Percentiles rank a stretch among this genome's conserved stretches.
Conservation (phyloP, 306 rosid genomes). For the Mimosa pudica region DNA sequence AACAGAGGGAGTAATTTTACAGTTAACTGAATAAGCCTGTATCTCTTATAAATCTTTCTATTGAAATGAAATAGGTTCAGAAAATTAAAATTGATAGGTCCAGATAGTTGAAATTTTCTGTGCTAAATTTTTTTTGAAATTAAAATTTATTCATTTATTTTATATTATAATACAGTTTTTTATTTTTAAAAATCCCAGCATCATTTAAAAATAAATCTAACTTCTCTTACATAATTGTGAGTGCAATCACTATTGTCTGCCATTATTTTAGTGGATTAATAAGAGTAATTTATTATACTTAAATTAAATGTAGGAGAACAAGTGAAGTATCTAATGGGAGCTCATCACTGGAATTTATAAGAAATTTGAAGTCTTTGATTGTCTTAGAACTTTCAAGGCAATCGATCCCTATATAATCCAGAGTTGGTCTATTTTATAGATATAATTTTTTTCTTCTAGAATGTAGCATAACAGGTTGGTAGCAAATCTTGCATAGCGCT, state of each 20-base stretch:
- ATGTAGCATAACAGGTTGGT: constrained; percentile 26
- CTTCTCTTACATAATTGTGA: constrained; percentile 67
- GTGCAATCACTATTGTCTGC: constrained; percentile 35
- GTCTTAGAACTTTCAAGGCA: constrained; percentile 67
- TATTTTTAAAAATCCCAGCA: not conserved
- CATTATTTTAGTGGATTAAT: not conserved
- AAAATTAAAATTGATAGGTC: too few species aligned
- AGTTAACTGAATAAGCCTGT: too few species aligned
- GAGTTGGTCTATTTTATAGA: too few species aligned
- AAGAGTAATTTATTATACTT: constrained; percentile 32
- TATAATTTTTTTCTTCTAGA: not conserved
- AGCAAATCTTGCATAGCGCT: constrained; percentile 57
- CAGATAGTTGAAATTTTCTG: too few species aligned
- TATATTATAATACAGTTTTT: too few species aligned
- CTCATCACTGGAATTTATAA: constrained; percentile 68
- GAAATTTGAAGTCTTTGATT: constrained; percentile 63
- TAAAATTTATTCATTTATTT: too few species aligned
- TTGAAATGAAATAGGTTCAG: too few species aligned
- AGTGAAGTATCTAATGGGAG: constrained; percentile 67
- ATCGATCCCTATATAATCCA: too few species aligned
- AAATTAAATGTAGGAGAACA: constrained; percentile 51
- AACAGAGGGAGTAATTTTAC: too few species aligned
- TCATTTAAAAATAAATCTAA: constrained; percentile 61
- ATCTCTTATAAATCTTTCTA: too few species aligned
- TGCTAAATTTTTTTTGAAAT: too few species aligned